Evolutionary conservation across 208 protist species (phyloP), one percentile per base, ranked within the genome.

Genomic region (Wallacemonas collosoma): DNA sequence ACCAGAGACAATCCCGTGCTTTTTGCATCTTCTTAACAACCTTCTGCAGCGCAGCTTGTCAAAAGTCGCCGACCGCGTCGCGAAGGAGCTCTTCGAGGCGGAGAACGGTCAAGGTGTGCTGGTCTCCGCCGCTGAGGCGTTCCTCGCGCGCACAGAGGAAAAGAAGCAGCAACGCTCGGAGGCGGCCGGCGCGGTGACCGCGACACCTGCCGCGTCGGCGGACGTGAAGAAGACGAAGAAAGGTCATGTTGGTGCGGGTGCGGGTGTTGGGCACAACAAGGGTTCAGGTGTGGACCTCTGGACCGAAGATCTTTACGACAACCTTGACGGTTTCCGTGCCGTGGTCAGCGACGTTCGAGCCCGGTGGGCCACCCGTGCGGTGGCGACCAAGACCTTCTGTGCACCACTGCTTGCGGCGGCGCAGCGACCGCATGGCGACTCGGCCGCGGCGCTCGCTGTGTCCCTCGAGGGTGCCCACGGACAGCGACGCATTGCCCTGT

Each of bases 1-100:
- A 43, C 75, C 80, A 4, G 78, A 89, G 68, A 87, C 85, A 8
- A 72, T 95, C 41, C 89, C 93, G 9, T 85, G 83, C 70, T 90
- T 97, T 61, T 53, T 97, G 72, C 93, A 97, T 75, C 66, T 94
- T 14, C 76, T 97, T 9, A 95, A 95, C 75, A 76, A 86, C 55
- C 65, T 97, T 7, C 71, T 95, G 65, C 87, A 92, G 78, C 86
- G 93, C 68, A 93, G 87, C 68, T 76, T 94, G 5, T 97, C 93
- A 41, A 97, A 97, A 72, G 82, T 80, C 35, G 93, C 90, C 1
- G 89, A 95, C 67, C 88, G 90, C 54, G 82, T 95, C 44, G 85
- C 90, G 35, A 71, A 88, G 57, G 88, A 94, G 72, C 73, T 95
- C 15, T 70, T 84, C 60, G 67, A 87, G 40, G 72, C 70, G 2